Evolutionary conservation across 768 basidiomycete genomes (phyloP), one percentile per base, ranked within the genome.

Genomic region (Daedaleopsis sinensis): DNA sequence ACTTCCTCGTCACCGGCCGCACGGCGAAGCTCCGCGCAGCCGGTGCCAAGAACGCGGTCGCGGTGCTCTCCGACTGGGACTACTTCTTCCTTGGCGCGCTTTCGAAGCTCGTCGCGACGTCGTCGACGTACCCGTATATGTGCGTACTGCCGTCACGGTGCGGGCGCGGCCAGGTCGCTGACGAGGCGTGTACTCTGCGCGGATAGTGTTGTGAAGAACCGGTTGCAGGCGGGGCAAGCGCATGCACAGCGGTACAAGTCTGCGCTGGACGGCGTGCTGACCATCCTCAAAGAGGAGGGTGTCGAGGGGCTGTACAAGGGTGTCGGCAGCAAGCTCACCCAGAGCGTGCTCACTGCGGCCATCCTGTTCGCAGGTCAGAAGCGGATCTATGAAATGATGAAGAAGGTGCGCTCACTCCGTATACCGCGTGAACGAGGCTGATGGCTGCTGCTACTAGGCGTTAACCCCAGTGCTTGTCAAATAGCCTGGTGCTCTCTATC

Each of bases 51-150:
- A 71, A 74, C 42, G 77, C 76, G 44, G 80, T 68, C 27, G 83
- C 81, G 47, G 74, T 80, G 23, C 77, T 98, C 39, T 82, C 85
- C 10, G 94, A 97, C 69, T 83, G 86, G 81, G 96, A 99, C 71
- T 91, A 94, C 75, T 98, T 99, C 80, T 68, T 95, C 62, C 84
- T 98, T n/a, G 96, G 96, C 2, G 97, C 97, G 1, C 71, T 96
- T 43, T 93, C 94, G 12, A 98, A 99, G 73, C 84, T 98, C 9
- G 84, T 76, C 24, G 75, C 77, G 21, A 78, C 77, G 1, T 78
- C 81, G 6, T 68, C 79, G 3, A 91, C 90, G 3, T 93, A 93
- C 72, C 91, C 91, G 3, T 89, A 88, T 71, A 87, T 86, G 89
- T 90, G 63, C 66, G 85, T 67, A 2, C 47, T 55, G 23, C 39